A percentile compares a stretch with the other conserved stretches of the same genome.
phyloP scores from a whole-genome alignment of 768 basidiomycete genomes.

The Auricularia heimuer region DNA sequence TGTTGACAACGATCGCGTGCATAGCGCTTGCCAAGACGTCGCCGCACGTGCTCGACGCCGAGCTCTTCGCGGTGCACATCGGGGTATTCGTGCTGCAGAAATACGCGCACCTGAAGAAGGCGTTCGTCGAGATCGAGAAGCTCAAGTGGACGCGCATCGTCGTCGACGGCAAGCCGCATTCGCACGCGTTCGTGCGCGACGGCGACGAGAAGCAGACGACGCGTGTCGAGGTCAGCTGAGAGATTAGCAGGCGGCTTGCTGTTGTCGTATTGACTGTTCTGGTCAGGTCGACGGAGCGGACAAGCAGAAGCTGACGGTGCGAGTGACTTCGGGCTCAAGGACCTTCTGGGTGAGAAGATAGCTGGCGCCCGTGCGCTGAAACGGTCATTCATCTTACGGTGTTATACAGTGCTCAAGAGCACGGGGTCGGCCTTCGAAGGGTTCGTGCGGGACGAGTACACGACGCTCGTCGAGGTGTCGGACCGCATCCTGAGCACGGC shows the following conservation, averaged over 20 bases:
- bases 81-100: slow-evolving; percentile 73
- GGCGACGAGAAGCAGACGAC: slow-evolving; percentile 81
- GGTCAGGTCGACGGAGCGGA: slow-evolving; percentile 55
- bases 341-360: slow-evolving; percentile 56
- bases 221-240: slow-evolving; percentile 40
- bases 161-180: slow-evolving; percentile 43
- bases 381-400: not conserved
- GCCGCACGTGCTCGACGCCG: slow-evolving; percentile 73
- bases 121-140: slow-evolving; percentile 62
- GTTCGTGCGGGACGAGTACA: slow-evolving; percentile 79
- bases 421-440: slow-evolving; percentile 77
- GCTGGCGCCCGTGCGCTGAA: no score
- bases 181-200: slow-evolving; percentile 78
- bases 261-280: not conserved
- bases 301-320: slow-evolving; percentile 51
- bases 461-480: slow-evolving; percentile 72
- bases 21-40: slow-evolving; percentile 71
- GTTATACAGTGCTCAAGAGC: slow-evolving; percentile 67
- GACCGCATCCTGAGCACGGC: slow-evolving; percentile 90
- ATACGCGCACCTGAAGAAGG: slow-evolving; percentile 66
- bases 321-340: slow-evolving; percentile 57
- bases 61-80: slow-evolving; percentile 81
- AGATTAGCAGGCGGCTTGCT: not conserved
- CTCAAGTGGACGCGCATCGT: slow-evolving; percentile 78
- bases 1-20: no score